Conservation (phyloP, 2,329 filamentous ascomycete genomes). For the Truncatella angustata region DNA sequence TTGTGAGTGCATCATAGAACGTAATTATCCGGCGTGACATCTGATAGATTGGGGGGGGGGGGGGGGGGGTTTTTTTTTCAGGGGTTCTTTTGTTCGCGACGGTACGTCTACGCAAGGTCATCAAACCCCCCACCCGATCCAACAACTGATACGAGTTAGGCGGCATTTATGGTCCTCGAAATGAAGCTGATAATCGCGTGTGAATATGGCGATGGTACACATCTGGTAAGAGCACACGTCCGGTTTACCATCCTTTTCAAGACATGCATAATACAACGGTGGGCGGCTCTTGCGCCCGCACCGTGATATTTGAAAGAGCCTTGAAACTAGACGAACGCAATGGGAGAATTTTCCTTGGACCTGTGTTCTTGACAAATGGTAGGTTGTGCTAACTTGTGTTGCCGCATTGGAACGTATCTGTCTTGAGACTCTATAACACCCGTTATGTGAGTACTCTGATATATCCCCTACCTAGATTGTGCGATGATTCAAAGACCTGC, state of each 20-base stretch:
- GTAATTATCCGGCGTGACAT: conserved; percentile 4
- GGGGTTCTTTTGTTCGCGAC: conserved; percentile 2
- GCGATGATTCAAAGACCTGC: no score
- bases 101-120: no score
- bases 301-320: background rate
- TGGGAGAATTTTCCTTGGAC: background rate
- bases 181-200: background rate
- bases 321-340: background rate
- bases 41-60: no score
- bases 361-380: background rate
- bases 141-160: background rate
- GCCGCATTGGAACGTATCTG: background rate
- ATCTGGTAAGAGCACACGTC: background rate
- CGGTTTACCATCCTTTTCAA: no score
- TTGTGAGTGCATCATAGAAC: conserved; percentile 8
- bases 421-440: background rate
- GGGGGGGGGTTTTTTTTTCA: no score
- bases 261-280: no score
- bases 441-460: background rate
- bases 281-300: no score
- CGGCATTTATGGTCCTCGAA: background rate
- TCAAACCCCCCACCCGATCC: background rate
- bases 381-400: background rate
- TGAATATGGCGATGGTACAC: background rate
- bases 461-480: background rate